A percentile compares a stretch with the other conserved stretches of the same genome.
phyloP scores from a whole-genome alignment of 352 stramenopile genomes.

The Plasmopara viticola region DNA sequence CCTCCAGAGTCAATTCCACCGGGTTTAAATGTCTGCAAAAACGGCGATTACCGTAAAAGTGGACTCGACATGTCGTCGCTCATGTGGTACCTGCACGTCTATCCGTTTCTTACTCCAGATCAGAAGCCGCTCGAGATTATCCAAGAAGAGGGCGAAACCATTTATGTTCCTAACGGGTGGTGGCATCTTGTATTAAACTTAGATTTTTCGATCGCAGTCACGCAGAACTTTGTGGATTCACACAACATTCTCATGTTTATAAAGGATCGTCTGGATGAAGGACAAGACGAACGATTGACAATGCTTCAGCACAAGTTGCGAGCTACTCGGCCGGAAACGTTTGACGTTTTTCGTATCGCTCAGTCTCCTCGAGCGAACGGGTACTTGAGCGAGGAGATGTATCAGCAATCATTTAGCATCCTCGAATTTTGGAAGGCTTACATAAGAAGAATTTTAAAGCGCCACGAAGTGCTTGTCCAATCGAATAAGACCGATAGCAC shows the following conservation, averaged over 20 bases:
- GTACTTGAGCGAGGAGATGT: conserved; percentile 58
- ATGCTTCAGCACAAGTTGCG: conserved; percentile 48
- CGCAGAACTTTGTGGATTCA: conserved; percentile 93
- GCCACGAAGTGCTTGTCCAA: conserved; percentile 31
- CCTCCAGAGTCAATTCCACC: conserved; percentile 75
- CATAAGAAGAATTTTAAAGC: conserved; percentile 49
- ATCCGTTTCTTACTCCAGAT: conserved; percentile 63
- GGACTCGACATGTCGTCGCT: conserved; percentile 75
- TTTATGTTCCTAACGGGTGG: conserved; percentile 97
- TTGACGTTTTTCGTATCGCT: conserved; percentile 59
- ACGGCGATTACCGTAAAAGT: conserved; percentile 45
- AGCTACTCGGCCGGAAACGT: conserved; percentile 41
- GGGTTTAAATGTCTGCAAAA: conserved; percentile 52
- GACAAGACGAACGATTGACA: conserved; percentile 49
- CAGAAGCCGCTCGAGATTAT: conserved; percentile 79
- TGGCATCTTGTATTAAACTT: conserved; percentile 98
- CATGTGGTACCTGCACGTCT: conserved; percentile 82
- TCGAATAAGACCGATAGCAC: background rate
- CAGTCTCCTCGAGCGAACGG: conserved; percentile 52
- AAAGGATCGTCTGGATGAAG: conserved; percentile 59
- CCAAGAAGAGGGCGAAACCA: conserved; percentile 91
- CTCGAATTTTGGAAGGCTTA: conserved; percentile 51
- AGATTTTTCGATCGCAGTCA: conserved; percentile 91
- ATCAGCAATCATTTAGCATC: conserved; percentile 50
- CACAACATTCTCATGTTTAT: conserved; percentile 73